Conservation (phyloP, 129 eudicot species). For the Pulicaria dysenterica region DNA sequence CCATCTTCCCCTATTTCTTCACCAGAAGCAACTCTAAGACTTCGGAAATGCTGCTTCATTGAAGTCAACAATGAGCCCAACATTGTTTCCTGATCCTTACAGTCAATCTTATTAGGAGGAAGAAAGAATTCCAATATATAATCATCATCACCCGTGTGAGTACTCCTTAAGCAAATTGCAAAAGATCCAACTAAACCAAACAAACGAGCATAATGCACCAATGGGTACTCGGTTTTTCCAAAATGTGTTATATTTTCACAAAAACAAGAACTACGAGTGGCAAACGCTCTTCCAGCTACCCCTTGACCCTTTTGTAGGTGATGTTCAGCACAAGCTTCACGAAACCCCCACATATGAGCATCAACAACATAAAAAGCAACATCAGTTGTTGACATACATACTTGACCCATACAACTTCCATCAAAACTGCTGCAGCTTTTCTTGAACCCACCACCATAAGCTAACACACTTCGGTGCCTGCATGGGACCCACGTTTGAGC, state of each 20-base stretch:
- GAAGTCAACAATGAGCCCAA: slow-evolving; percentile 73
- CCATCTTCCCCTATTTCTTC: slow-evolving; percentile 72
- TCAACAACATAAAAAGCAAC: slow-evolving; percentile 82
- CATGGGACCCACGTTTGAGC: slow-evolving; percentile 99
- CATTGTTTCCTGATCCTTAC: slow-evolving; percentile 51
- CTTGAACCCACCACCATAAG: slow-evolving; percentile 86
- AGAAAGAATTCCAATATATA: slow-evolving; percentile 87
- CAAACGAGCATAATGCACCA: slow-evolving; percentile 92
- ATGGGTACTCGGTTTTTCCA: slow-evolving; percentile 78
- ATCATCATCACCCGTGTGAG: slow-evolving; percentile 76
- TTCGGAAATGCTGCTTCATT: slow-evolving; percentile 72
- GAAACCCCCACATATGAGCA: slow-evolving; percentile 92
- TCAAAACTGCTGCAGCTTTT: slow-evolving; percentile 93
- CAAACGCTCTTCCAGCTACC: slow-evolving; percentile 83
- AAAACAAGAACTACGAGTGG: slow-evolving; percentile 64
- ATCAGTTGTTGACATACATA: slow-evolving; percentile 97
- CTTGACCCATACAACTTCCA: slow-evolving; percentile 94
- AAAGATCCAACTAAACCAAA: slow-evolving; percentile 73
- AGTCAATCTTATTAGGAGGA: slow-evolving; percentile 50
- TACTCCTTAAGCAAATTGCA: slow-evolving; percentile 85
- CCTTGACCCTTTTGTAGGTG: slow-evolving; percentile 96
- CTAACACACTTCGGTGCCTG: slow-evolving; percentile 85
- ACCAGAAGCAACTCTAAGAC: slow-evolving; percentile 82
- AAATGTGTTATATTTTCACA: slow-evolving; percentile 77
- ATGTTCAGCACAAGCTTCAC: slow-evolving; percentile 90